These are phyloP conservation scores for Chamaenerion angustifolium DNA, from an alignment of 345 rosid genomes.

Conservation along the genomic window DNA sequence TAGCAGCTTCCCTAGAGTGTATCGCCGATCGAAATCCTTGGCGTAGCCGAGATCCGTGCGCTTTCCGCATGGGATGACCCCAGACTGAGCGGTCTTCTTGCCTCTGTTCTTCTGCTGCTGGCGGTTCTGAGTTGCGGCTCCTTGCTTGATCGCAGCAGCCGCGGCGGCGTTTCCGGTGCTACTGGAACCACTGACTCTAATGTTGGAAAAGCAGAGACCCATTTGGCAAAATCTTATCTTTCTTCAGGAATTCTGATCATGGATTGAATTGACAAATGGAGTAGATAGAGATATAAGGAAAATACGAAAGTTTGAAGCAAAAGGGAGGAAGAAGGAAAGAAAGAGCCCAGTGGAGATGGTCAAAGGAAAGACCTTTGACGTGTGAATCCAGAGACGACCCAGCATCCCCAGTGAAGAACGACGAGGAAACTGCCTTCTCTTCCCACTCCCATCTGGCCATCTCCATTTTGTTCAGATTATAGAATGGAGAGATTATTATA, in stretches of 20 bases:
- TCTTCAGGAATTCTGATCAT: too few species aligned
- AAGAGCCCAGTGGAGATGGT: not conserved
- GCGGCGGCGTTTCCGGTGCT: slow-evolving; percentile 14
- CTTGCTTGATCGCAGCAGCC: slow-evolving; percentile 2
- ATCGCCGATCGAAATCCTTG: slow-evolving; percentile 58
- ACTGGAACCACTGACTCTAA: slow-evolving; percentile 33
- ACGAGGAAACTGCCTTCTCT: too few species aligned
- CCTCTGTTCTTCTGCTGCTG: slow-evolving; percentile 10
- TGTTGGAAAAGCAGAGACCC: slow-evolving; percentile 34
- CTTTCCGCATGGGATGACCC: slow-evolving; percentile 46
- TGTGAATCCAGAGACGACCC: not conserved
- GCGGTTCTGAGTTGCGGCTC: not conserved
- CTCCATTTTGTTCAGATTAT: too few species aligned
- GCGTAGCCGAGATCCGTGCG: slow-evolving; percentile 68
- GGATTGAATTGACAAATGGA: too few species aligned
- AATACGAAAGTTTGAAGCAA: too few species aligned
- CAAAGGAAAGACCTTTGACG: not conserved
- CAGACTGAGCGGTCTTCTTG: not conserved
- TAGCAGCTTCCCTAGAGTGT: slow-evolving; percentile 55
- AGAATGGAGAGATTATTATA: too few species aligned
- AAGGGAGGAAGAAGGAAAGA: not conserved
- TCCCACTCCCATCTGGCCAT: too few species aligned
- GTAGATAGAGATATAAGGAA: too few species aligned
- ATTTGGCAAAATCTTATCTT: slow-evolving; percentile 4
- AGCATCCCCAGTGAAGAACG: too few species aligned